Evolutionary conservation across 1,284 basidiomycete species (phyloP), one percentile per base, ranked within the genome.

Genomic region (Tilletiopsis washingtonensis): DNA sequence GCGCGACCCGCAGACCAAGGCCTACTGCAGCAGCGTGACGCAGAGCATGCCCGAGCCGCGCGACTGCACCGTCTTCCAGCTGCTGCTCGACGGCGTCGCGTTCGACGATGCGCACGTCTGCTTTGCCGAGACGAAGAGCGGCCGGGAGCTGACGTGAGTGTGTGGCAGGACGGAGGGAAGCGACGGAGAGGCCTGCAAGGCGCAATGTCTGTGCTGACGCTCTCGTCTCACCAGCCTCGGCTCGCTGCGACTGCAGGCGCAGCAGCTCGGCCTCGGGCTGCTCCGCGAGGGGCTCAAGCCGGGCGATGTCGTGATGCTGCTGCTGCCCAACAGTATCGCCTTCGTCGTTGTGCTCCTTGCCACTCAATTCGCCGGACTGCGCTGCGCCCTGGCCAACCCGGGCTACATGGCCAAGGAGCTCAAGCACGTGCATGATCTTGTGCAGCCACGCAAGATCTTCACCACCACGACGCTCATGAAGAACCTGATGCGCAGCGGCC

Each of bases 391-490:
- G 20, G 53, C 56, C 42, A 61, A 58, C 41, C 55, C 56, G 3
- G 59, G 50, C 38, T 61, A 58, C 26, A 37, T 46, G 6, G 44
- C 49, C 27, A 45, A 49, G 7, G 59, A 61, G 41, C 51, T 61
- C 42, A 46, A 40, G 20, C 59, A 58, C 21, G 53, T 54, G n/a
- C 54, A 50, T 40, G 37, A 23, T 4, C 50, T 61, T 26, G 40
- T 48, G 45, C 54, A 57, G 41, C 61, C 61, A 24, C 54, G 56
- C 20, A 56, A 55, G 21, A 48, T 58, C 45, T 41, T 63, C 42
- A 44, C 56, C 12, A 52, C 25, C 23, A 20, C 15, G 6, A 20
- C 40, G 20, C 15, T 49, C 5, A 23, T 55, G 17, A 34, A 51
- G 37, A 36, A 23, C 12, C 40, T 60, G 1, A 40, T 49, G 36